These are phyloP conservation scores for Saccharum spontaneum DNA, from an alignment of 176 grass and related monocot genomes.

Conservation along the genomic window DNA sequence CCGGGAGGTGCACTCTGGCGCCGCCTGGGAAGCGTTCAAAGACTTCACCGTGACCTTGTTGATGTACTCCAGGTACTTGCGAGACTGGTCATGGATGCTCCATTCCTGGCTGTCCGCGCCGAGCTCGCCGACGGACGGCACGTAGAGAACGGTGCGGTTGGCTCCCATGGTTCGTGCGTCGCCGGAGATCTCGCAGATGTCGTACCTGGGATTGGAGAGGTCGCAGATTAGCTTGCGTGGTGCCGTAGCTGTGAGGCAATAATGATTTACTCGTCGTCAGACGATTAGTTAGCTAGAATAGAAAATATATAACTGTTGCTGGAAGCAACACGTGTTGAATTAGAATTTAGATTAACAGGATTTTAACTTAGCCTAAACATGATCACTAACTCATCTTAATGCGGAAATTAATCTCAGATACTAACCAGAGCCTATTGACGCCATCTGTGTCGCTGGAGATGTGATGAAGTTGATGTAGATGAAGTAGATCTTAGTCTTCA, in stretches of 20 bases:
- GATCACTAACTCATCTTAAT: too few relatives aligned
- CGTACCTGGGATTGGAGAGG: conserved; percentile 50
- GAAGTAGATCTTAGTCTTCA: too few relatives aligned
- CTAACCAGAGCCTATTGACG: too few relatives aligned
- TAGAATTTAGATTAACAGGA: too few relatives aligned
- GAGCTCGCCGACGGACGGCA: conserved; percentile 3
- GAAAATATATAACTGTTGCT: neutral
- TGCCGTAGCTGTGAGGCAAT: neutral
- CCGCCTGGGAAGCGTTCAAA: conserved; percentile 30
- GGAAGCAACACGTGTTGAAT: too few relatives aligned
- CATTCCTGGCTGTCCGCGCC: conserved; percentile 41
- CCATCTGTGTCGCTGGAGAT: too few relatives aligned
- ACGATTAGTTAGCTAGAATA: neutral
- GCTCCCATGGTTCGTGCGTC: conserved; percentile 54
- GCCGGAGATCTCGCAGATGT: conserved; percentile 56
- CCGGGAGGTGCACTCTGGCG: conserved; percentile 53
- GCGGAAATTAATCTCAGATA: too few relatives aligned
- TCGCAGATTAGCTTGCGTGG: conserved; percentile 61
- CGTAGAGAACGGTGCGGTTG: conserved; percentile 49
- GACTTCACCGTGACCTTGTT: conserved; percentile 49
- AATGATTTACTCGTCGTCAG: neutral
- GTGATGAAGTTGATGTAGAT: too few relatives aligned
- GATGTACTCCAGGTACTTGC: conserved; percentile 51
- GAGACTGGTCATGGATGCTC: conserved; percentile 64
- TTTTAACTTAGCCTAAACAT: too few relatives aligned